Evolutionary conservation across 2,329 filamentous ascomycete species (phyloP), one percentile per base, ranked within the genome.

Genomic region (Trichoderma arundinaceum): DNA sequence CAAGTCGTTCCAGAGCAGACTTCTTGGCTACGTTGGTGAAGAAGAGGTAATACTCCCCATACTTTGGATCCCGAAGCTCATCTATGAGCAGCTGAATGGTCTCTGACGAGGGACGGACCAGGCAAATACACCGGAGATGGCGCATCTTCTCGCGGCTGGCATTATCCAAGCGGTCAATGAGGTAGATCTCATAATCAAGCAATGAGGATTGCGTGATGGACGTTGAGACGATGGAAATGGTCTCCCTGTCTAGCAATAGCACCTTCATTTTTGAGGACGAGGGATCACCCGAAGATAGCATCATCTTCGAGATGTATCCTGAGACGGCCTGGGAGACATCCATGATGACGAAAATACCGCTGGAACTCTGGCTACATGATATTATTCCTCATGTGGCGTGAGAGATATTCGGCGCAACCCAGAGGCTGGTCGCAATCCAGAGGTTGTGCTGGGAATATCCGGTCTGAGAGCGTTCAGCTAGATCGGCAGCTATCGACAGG

Each of bases 11-110:
- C 28, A 99, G 83, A 0, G 94, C 92, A 1, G 95, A 98, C 79
- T 99, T 99, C 78, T 96, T 96, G 74, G 95, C 90, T 66, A 99
- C 91, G 77, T 99, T 99, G 82, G 93, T 98, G 78, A 99, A 97
- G 78, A 96, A 97, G 65, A 99, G 86, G 74, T 96, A 88, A 79
- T 99, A 99, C 80, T 99, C 95, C 70, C 95, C 94, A 73, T 99
- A 99, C 76, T 94, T 97, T 4, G 95, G 96, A 57, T 98, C 94
- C 67, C 95, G 87, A 64, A 99, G 85, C 81, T 99, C 95, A 74
- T 99, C 95, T 71, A 99, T 94, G 61, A 99, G 86, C 68, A 91
- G 87, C 75, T 99, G 94, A 74, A 98, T 93, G 5, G 94, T 96
- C 71, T 96, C 92, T 12, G 94, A 86, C 0, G 94, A 97, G 7